A percentile compares a stretch with the other conserved stretches of the same genome.
Evolutionary conservation across 2,329 filamentous ascomycete species (phyloP).

Genomic region (Orbilia quercus): DNA sequence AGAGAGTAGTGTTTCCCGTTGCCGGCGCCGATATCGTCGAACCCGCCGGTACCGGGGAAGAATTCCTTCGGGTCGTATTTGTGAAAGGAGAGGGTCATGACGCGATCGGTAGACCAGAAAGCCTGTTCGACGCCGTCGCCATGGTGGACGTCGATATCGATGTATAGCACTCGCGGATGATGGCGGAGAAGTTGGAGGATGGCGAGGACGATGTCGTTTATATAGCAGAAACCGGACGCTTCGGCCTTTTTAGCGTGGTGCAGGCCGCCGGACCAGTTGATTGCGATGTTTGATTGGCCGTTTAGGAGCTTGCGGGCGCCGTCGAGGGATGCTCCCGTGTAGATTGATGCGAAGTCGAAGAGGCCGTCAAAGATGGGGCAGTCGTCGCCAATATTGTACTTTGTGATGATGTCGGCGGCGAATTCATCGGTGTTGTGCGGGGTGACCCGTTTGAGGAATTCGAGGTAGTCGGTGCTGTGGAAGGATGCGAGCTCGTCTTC

Average conservation of each 20-base stretch:
- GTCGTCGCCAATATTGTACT: constrained; percentile 91
- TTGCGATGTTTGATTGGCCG: constrained; percentile 90
- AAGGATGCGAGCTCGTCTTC: constrained; percentile 88
- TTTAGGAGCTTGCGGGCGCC: constrained; percentile 89
- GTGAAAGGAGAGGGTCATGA: constrained; percentile 78
- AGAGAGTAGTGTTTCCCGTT: constrained; percentile 75
- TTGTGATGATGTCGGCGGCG: constrained; percentile 81
- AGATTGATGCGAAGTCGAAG: constrained; percentile 94
- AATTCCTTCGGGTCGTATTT: constrained; percentile 74
- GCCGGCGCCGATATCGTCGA: constrained; percentile 76
- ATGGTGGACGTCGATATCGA: constrained; percentile 76
- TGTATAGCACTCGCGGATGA: constrained; percentile 74
- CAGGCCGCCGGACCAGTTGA: constrained; percentile 96
- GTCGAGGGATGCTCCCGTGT: constrained; percentile 88
- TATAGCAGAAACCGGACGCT: constrained; percentile 96
- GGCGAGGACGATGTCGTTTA: constrained; percentile 81
- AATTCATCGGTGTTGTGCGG: constrained; percentile 98
- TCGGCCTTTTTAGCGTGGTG: constrained; percentile 96
- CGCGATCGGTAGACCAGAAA: constrained; percentile 77
- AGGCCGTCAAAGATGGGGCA: constrained; percentile 97
- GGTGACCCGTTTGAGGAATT: constrained; percentile 86
- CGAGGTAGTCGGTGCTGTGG: constrained; percentile 88
- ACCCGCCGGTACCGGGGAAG: constrained; percentile 76
- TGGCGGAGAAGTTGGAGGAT: constrained; percentile 74
- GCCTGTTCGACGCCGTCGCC: constrained; percentile 77